Conservation (phyloP, 1,284 basidiomycete genomes). For the Lignosus rhinocerotis region DNA sequence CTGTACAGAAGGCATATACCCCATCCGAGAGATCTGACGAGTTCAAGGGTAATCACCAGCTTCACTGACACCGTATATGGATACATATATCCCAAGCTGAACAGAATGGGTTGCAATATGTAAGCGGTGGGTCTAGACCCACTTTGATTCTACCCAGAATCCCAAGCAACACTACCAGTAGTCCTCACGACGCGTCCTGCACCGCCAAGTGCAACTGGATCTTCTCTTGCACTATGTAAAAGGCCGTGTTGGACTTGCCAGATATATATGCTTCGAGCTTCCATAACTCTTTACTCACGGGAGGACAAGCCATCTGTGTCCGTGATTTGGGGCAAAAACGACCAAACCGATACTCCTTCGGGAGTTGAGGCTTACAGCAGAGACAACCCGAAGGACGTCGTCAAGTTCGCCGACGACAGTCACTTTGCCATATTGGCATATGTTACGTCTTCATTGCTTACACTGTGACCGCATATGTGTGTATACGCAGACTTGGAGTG, state of each 20-base stretch:
- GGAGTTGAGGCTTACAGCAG: slow-evolving; percentile 47
- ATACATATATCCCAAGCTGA: too few relatives aligned
- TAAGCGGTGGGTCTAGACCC: slow-evolving; percentile 37
- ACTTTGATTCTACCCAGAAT: slow-evolving; percentile 35
- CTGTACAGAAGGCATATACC: slow-evolving; percentile 37
- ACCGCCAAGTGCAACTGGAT: slow-evolving; percentile 42
- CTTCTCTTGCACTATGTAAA: slow-evolving; percentile 48
- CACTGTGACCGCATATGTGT: too few relatives aligned
- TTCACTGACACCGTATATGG: slow-evolving; percentile 29
- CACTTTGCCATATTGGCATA: slow-evolving; percentile 44
- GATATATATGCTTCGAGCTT: slow-evolving; percentile 32
- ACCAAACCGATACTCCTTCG: slow-evolving; percentile 43
- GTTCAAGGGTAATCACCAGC: slow-evolving; percentile 23
- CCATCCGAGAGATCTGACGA: slow-evolving; percentile 29
- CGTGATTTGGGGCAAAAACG: too few relatives aligned
- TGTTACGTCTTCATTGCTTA: too few relatives aligned
- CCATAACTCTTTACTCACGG: slow-evolving; percentile 46
- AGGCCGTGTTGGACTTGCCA: slow-evolving; percentile 44
- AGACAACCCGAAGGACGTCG: slow-evolving; percentile 39
- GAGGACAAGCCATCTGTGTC: slow-evolving; percentile 41
- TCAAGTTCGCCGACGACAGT: slow-evolving; percentile 44
- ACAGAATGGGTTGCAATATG: slow-evolving; percentile 17
- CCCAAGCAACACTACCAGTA: slow-evolving; percentile 42
- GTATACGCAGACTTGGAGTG: too few relatives aligned
- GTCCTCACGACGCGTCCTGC: slow-evolving; percentile 38